Conservation (phyloP, 208 protist genomes). For the Angomonas deanei region DNA sequence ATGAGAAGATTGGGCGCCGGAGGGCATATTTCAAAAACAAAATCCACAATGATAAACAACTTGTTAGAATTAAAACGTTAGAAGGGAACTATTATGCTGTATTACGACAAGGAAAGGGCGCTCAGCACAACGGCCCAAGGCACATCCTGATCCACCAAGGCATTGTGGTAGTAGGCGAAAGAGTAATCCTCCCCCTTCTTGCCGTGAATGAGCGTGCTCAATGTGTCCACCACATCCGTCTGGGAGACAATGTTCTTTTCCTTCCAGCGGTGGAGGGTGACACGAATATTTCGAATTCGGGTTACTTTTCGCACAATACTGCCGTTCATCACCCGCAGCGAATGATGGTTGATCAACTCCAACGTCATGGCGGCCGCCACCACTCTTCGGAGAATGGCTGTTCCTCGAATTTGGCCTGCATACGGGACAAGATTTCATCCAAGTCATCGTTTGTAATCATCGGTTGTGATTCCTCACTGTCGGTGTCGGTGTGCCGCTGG, state of each 20-base stretch:
- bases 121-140: constrained; percentile 9
- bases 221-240: constrained; percentile 19
- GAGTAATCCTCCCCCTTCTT: constrained; percentile 22
- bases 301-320: constrained; percentile 15
- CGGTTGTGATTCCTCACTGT: not conserved
- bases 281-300: constrained; percentile 38
- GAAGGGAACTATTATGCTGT: not conserved
- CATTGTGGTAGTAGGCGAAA: not conserved
- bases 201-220: constrained; percentile 40
- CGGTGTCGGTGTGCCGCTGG: constrained; percentile 7
- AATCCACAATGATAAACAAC: not conserved
- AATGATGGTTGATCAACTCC: constrained; percentile 64
- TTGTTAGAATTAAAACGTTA: constrained; percentile 4
- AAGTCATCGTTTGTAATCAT: constrained; percentile 32
- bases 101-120: constrained; percentile 10
- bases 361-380: constrained; percentile 34
- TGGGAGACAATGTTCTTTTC: constrained; percentile 30
- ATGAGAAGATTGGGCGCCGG: too few species aligned
- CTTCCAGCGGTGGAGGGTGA: constrained; percentile 54
- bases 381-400: not conserved
- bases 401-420: constrained; percentile 27
- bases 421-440: constrained; percentile 29
- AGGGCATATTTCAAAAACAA: not conserved
- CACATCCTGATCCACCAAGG: not conserved
- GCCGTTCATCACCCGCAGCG: constrained; percentile 26